Percentiles rank a stretch among this genome's conserved stretches.
These are phyloP conservation scores for Annulohypoxylon bovei DNA, from an alignment of 495 filamentous ascomycete species.

Conservation along the genomic window DNA sequence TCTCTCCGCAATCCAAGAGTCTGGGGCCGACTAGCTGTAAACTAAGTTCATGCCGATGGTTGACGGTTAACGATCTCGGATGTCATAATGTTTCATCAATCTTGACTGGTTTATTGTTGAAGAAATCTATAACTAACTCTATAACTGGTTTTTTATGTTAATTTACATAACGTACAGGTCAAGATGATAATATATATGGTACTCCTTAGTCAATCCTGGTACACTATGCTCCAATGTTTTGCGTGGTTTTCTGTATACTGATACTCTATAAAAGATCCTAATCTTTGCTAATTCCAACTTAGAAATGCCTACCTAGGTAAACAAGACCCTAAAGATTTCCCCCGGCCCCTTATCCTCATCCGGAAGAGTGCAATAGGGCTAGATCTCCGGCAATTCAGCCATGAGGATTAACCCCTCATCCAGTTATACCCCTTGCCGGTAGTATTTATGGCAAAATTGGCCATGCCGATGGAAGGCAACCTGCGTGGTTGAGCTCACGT, in stretches of 20 bases:
- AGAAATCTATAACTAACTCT: not conserved
- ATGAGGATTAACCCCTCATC: conserved; percentile 35
- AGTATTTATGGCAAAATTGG: conserved; percentile 36
- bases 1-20: conserved; percentile 15
- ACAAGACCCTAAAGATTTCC: conserved; percentile 7
- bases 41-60: not conserved
- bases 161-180: not conserved
- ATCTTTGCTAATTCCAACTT: not conserved
- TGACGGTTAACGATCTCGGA: not conserved
- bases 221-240: too few species aligned
- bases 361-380: conserved; percentile 25
- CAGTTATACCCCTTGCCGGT: conserved; percentile 19
- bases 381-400: conserved; percentile 36
- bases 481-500: conserved; percentile 22
- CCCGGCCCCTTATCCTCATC: conserved; percentile 29
- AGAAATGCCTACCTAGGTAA: not conserved
- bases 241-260: not conserved
- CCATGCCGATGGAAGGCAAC: conserved; percentile 16
- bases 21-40: conserved; percentile 6
- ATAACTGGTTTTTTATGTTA: not conserved
- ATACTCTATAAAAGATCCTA: not conserved
- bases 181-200: not conserved
- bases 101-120: not conserved
- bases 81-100: not conserved
- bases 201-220: not conserved